Percentiles rank a stretch among this genome's conserved stretches.
phyloP scores from a whole-genome alignment of 148 eudicot genomes.

The Fallopia convolvulus region DNA sequence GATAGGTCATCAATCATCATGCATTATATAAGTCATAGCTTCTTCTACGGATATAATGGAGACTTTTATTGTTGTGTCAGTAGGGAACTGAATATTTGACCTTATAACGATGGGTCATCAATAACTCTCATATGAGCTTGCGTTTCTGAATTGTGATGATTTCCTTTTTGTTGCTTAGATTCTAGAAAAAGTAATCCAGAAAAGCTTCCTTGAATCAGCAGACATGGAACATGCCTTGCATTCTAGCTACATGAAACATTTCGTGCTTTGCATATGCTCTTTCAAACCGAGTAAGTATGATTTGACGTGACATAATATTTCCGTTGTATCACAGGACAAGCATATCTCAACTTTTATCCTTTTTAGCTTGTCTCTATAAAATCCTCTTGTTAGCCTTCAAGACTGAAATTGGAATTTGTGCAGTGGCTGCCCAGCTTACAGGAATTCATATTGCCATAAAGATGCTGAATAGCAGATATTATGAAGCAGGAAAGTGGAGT shows the following conservation, averaged over 20 bases:
- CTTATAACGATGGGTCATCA: neutral
- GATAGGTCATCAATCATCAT: neutral
- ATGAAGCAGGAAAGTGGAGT: slow-evolving; percentile 83
- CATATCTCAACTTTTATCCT: slow-evolving; percentile 19
- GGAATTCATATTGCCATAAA: slow-evolving; percentile 97
- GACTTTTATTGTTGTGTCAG: neutral
- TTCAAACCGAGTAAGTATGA: neutral
- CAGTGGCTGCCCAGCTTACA: slow-evolving; percentile 97
- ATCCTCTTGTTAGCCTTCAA: neutral
- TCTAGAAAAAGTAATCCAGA: slow-evolving; percentile 74
- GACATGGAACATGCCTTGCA: slow-evolving; percentile 99
- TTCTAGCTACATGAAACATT: slow-evolving; percentile 78
- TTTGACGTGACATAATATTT: neutral
- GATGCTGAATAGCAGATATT: slow-evolving; percentile 94
- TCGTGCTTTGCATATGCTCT: neutral
- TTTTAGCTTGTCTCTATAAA: too few species aligned
- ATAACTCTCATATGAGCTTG: neutral
- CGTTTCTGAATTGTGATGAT: neutral
- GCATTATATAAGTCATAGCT: neutral
- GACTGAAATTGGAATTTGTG: slow-evolving; percentile 20
- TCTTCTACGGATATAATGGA: neutral
- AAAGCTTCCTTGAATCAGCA: slow-evolving; percentile 87
- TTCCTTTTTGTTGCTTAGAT: slow-evolving; percentile 33
- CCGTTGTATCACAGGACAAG: slow-evolving; percentile 50
- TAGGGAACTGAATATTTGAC: neutral